Percentiles rank a stretch among this genome's conserved stretches.
phyloP scores from a whole-genome alignment of 495 filamentous ascomycete genomes.

The Penicillium simplicissimum region DNA sequence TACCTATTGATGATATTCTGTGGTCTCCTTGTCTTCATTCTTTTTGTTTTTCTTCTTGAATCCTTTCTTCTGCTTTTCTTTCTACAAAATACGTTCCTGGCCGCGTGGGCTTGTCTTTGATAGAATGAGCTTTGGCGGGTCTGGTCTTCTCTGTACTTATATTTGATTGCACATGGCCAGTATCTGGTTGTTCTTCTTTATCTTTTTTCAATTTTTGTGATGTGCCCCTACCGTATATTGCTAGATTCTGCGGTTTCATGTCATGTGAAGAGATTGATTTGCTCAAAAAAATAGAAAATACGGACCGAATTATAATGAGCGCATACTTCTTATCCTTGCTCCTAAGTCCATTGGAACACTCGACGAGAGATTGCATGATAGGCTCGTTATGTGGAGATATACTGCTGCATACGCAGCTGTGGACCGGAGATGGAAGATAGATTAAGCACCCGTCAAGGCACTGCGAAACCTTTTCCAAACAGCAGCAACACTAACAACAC shows the following conservation, averaged over 20 bases:
- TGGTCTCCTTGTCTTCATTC: slow-evolving; percentile 27
- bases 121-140: slow-evolving; percentile 17
- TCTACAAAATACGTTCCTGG: slow-evolving; percentile 26
- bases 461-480: slow-evolving; percentile 35
- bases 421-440: slow-evolving; percentile 27
- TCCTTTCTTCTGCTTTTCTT: slow-evolving; percentile 8
- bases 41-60: slow-evolving; percentile 4
- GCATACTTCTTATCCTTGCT: neutral
- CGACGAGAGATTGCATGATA: slow-evolving; percentile 1
- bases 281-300: neutral
- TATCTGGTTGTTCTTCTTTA: slow-evolving; percentile 14
- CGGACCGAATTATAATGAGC: neutral
- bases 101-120: slow-evolving; percentile 15
- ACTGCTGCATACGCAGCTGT: slow-evolving; percentile 6
- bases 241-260: neutral
- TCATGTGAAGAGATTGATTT: neutral
- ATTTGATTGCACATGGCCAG: slow-evolving; percentile 26
- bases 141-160: slow-evolving; percentile 36
- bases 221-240: neutral
- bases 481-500: slow-evolving; percentile 30
- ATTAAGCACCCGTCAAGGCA: slow-evolving; percentile 32
- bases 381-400: neutral
- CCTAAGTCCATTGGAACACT: neutral
- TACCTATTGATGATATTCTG: slow-evolving; percentile 31
- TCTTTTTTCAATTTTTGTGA: slow-evolving; percentile 1